These are phyloP conservation scores for Aspergillus sp. DNA, from an alignment of 2,329 filamentous ascomycete species.

Conservation along the genomic window DNA sequence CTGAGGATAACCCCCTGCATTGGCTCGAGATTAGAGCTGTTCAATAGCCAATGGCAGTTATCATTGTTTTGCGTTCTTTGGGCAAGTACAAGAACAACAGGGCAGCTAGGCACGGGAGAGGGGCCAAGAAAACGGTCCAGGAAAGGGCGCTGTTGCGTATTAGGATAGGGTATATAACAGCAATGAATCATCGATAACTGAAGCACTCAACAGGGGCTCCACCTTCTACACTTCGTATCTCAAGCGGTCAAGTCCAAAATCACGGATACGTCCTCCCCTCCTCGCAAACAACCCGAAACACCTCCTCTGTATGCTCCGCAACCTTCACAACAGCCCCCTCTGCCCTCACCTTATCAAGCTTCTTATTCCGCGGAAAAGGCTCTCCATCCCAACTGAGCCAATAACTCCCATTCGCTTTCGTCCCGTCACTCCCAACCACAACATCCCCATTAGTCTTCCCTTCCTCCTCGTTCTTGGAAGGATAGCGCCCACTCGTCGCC, in stretches of 20 bases:
- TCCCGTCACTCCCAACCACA: slow-evolving; percentile 20
- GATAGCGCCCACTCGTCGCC: slow-evolving; percentile 36
- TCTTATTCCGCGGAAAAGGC: slow-evolving; percentile 16
- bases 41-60: too few species aligned
- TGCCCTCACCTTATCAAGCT: slow-evolving; percentile 8
- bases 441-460: slow-evolving; percentile 11
- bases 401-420: slow-evolving; percentile 24
- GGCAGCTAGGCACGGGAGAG: too few species aligned
- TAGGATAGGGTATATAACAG: too few species aligned
- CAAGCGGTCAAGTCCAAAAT: background rate
- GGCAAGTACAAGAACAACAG: too few species aligned
- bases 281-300: slow-evolving; percentile 21
- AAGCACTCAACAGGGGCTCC: too few species aligned
- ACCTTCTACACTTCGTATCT: too few species aligned
- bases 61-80: too few species aligned
- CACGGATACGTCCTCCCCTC: slow-evolving; percentile 22
- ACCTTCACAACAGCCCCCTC: slow-evolving; percentile 22
- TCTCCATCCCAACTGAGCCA: slow-evolving; percentile 22
- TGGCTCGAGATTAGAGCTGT: too few species aligned
- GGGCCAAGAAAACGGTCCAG: too few species aligned
- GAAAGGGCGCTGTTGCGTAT: too few species aligned
- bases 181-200: too few species aligned
- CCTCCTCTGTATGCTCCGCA: slow-evolving; percentile 20
- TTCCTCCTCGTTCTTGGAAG: slow-evolving; percentile 13
- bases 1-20: too few species aligned